Percentiles rank a stretch among this genome's conserved stretches.
Conservation (phyloP, 768 basidiomycete genomes). For the Tulasnella sp. region DNA sequence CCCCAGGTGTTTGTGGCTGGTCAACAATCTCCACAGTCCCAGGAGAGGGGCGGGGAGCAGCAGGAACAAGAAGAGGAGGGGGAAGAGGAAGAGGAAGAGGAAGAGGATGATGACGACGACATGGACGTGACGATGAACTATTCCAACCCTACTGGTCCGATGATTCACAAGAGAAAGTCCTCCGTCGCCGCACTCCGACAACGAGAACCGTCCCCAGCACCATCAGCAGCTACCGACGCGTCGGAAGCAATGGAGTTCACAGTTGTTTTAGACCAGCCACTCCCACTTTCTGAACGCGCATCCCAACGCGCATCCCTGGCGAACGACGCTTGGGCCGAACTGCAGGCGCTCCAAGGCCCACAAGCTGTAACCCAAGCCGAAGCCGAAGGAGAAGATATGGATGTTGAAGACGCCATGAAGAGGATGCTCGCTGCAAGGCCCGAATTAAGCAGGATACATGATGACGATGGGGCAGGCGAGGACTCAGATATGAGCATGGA, state of each 20-base stretch:
- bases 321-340: constrained; percentile 11
- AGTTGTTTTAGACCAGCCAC: constrained; percentile 7
- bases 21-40: neutral
- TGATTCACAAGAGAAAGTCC: too few relatives aligned
- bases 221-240: neutral
- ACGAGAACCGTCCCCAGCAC: neutral
- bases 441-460: neutral
- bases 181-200: neutral
- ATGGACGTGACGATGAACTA: constrained; percentile 9
- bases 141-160: too few relatives aligned
- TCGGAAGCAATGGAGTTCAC: constrained; percentile 16
- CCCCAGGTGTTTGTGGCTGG: constrained; percentile 4
- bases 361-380: neutral
- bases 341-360: constrained; percentile 7
- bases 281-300: neutral
- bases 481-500: constrained; percentile 13
- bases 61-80: neutral
- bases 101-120: constrained; percentile 10
- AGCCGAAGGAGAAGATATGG: neutral
- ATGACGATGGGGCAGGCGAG: neutral
- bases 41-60: neutral
- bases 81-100: neutral
- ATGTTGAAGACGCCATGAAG: constrained; percentile 1
- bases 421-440: constrained; percentile 12
- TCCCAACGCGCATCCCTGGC: constrained; percentile 10